A percentile compares a stretch with the other conserved stretches of the same genome.
Conservation (phyloP, 352 stramenopile species). For the Phytophthora parvispora region DNA sequence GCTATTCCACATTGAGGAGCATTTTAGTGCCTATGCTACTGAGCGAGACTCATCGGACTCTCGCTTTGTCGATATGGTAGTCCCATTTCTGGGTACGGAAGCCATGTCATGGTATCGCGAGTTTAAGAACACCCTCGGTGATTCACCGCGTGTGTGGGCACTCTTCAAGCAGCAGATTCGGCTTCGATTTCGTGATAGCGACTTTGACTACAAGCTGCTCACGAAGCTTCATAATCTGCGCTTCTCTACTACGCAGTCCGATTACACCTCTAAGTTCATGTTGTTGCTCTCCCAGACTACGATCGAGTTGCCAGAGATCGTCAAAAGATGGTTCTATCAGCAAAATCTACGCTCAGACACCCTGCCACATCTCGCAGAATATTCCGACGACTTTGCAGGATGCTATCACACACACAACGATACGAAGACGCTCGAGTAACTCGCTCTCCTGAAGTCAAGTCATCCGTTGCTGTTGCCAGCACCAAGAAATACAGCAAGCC, state of each 20-base stretch:
- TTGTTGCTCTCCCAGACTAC: background rate
- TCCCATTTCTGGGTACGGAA: background rate
- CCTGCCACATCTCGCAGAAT: background rate
- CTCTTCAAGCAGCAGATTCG: background rate
- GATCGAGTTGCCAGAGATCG: background rate
- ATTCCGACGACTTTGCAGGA: background rate
- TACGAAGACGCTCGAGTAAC: background rate
- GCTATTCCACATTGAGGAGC: slow-evolving; percentile 4
- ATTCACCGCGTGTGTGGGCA: background rate
- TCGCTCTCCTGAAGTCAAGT: background rate
- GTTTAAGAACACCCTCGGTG: slow-evolving; percentile 8
- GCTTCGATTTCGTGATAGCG: background rate
- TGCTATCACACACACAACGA: background rate
- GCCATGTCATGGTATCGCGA: slow-evolving; percentile 11
- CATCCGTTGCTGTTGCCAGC: background rate
- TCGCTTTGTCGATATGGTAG: slow-evolving; percentile 8
- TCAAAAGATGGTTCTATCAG: background rate
- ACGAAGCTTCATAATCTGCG: background rate
- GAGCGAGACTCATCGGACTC: background rate
- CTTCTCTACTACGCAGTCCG: background rate
- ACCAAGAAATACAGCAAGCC: background rate
- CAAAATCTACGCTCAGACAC: background rate
- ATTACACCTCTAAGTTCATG: background rate
- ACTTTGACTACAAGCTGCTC: background rate
- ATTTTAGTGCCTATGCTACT: background rate